These are phyloP conservation scores for Rhytidhysteron rufulum DNA, from an alignment of 2,329 filamentous ascomycete genomes.

Conservation along the genomic window DNA sequence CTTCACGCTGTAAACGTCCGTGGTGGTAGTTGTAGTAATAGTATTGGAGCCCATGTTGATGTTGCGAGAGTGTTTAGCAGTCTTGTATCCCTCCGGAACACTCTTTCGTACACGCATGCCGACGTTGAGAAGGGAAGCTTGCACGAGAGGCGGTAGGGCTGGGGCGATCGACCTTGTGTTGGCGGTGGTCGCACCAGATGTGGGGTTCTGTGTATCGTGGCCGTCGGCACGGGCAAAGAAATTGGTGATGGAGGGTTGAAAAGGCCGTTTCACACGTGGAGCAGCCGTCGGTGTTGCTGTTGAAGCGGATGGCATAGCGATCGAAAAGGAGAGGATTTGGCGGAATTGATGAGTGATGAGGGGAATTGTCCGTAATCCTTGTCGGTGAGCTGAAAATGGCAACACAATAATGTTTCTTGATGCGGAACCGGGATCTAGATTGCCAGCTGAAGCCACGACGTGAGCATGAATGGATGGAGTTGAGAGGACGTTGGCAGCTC, in stretches of 20 bases:
- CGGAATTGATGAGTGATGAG: neutral
- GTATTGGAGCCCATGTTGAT: slow-evolving; percentile 11
- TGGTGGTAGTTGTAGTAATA: slow-evolving; percentile 2
- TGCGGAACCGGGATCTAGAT: neutral
- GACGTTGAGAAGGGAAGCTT: slow-evolving; percentile 81
- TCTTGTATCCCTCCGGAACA: slow-evolving; percentile 92
- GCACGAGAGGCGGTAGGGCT: slow-evolving; percentile 60
- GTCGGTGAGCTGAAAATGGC: neutral
- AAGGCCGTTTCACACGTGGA: slow-evolving; percentile 38
- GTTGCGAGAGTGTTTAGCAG: slow-evolving; percentile 46
- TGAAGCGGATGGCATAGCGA: slow-evolving; percentile 17
- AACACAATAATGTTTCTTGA: neutral
- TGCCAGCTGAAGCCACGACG: neutral
- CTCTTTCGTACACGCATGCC: slow-evolving; percentile 94
- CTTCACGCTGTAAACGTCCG: slow-evolving; percentile 15
- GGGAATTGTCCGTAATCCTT: neutral
- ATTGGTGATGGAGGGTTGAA: slow-evolving; percentile 43
- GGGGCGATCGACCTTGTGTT: slow-evolving; percentile 32
- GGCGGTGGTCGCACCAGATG: neutral
- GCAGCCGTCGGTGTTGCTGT: slow-evolving; percentile 14
- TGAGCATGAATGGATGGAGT: no score
- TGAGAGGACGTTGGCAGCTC: no score
- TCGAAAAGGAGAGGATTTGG: neutral
- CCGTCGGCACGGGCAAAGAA: slow-evolving; percentile 35
- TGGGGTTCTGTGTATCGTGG: neutral